These are phyloP conservation scores for Aspergillus ochraceoroseus DNA, from an alignment of 2,329 filamentous ascomycete genomes.

Conservation along the genomic window DNA sequence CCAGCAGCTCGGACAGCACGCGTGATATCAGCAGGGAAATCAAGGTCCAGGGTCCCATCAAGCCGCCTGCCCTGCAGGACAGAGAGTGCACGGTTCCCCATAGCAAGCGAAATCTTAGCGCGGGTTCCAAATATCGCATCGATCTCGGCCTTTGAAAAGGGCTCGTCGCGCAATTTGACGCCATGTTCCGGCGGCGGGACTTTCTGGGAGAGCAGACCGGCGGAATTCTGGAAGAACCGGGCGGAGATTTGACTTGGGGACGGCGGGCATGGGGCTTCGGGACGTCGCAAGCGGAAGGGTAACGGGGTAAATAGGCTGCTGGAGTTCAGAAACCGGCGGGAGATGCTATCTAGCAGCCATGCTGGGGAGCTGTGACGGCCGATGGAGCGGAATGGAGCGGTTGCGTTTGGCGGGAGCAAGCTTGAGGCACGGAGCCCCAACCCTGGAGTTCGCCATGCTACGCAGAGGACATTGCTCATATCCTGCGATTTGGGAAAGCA, in stretches of 20 bases:
- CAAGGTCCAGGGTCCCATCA: conserved; percentile 44
- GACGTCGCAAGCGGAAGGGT: neutral
- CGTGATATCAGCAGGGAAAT: conserved; percentile 40
- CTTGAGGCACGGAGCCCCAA: conserved; percentile 30
- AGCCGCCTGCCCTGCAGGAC: conserved; percentile 44
- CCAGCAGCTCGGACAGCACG: conserved; percentile 30
- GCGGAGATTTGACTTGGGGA: neutral
- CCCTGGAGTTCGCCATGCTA: conserved; percentile 42
- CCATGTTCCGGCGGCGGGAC: conserved; percentile 25
- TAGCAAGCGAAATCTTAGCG: conserved; percentile 24
- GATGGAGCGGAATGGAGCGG: conserved; percentile 19
- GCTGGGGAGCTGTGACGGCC: conserved; percentile 22
- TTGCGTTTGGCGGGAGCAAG: conserved; percentile 19
- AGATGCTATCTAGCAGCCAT: conserved; percentile 18
- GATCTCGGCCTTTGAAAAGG: conserved; percentile 34
- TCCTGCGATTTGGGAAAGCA: conserved; percentile 22
- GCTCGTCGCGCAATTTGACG: conserved; percentile 26
- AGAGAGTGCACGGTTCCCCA: conserved; percentile 38
- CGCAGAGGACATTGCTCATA: conserved; percentile 43
- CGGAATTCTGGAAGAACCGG: conserved; percentile 22
- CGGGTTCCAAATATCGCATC: conserved; percentile 34
- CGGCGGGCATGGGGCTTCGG: too few relatives aligned
- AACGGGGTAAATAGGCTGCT: conserved; percentile 1
- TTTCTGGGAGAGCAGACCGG: conserved; percentile 15
- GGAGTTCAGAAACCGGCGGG: conserved; percentile 16